Base-by-base conservation (phyloP, 768 basidiomycete genomes). In the Tricholomella constricta region DNA sequence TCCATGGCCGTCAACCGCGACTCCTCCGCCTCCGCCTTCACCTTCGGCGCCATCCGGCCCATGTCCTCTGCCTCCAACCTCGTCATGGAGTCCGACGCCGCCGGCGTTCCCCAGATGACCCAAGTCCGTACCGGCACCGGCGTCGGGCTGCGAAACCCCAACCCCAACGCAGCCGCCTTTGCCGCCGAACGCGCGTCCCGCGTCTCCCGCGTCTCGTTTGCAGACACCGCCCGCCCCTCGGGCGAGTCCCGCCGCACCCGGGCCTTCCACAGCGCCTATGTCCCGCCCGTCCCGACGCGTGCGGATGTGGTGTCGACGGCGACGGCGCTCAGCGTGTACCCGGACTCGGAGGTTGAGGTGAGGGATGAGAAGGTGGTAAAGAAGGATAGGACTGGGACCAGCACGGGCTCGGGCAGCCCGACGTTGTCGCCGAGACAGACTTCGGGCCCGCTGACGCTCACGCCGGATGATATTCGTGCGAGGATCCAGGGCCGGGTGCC, bases 201-300 rank as follows among this genome's bases (percentile, higher is more conserved):
- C 36, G 71, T 78, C 3, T 81, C 84, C 0, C 79, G 87, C 22
- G 84, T 91, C 1, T 88, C 87, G 0, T 90, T 90, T 59, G 88
- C 88, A 0, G 75, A 80, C 4, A 71, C 75, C 40, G 69, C 72
- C 3, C 72, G 80, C 5, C 78, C 78, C 1, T 75, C 73, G 0
- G 57, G 55, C 9, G 77, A 77, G 29, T 69, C 67, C 8, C 61
- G 75, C 27, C 60, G 70, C 36, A 71, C 72, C 2, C 59, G 78
- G n/a, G 73, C 72, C 2, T 74, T 72, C 64, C 72, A 75, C 49
- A 72, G 67, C 20, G 70, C 71, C 1, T 72, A 73, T 56, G 56
- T 74, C 11, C 78, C 78, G 0, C 78, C 79, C 6, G 71, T 79
- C 0, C 64, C 54, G 5, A 40, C 38, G 6, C 49, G 56, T 14